phyloP scores from a whole-genome alignment of 2,329 filamentous ascomycete species.

The Orbilia ellipsospora region DNA sequence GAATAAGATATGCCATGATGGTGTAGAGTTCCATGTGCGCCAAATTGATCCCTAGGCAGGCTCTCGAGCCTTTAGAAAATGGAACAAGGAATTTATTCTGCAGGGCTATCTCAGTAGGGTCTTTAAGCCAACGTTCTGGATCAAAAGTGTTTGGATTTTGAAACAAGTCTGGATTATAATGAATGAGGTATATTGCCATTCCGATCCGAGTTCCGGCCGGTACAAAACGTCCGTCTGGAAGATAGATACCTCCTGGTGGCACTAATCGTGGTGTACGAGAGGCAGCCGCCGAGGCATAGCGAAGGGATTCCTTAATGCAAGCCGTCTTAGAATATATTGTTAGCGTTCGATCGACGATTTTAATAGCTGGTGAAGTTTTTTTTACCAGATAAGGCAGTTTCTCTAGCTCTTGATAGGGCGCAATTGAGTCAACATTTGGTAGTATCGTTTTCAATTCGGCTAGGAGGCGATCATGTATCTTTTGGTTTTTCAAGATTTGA shows the following conservation, averaged over 20 bases:
- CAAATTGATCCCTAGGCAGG: constrained; percentile 59
- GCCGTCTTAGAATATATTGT: constrained; percentile 6
- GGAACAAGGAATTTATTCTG: constrained; percentile 58
- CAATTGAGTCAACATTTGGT: constrained; percentile 55
- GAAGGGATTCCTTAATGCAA: constrained; percentile 25
- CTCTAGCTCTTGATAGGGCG: constrained; percentile 61
- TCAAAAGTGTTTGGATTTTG: constrained; percentile 44
- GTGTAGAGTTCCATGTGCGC: constrained; percentile 60
- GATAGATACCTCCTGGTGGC: constrained; percentile 3
- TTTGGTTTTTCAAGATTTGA: too few species aligned
- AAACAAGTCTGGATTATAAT: too few species aligned
- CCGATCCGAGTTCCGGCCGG: too few species aligned
- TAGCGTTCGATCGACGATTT: too few species aligned
- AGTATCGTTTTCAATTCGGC: constrained; percentile 59
- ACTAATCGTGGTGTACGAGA: constrained; percentile 45
- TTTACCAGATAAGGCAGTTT: constrained; percentile 62
- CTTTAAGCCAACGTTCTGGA: constrained; percentile 51
- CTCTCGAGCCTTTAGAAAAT: constrained; percentile 58
- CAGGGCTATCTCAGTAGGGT: constrained; percentile 35
- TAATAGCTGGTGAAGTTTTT: constrained; percentile 30
- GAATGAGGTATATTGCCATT: too few species aligned
- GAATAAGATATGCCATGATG: constrained; percentile 58
- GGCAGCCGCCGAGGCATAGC: constrained; percentile 21
- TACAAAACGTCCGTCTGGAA: too few species aligned
- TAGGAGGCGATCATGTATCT: not conserved